phyloP scores from a whole-genome alignment of 2,329 filamentous ascomycete species.

The Didymella exigua region DNA sequence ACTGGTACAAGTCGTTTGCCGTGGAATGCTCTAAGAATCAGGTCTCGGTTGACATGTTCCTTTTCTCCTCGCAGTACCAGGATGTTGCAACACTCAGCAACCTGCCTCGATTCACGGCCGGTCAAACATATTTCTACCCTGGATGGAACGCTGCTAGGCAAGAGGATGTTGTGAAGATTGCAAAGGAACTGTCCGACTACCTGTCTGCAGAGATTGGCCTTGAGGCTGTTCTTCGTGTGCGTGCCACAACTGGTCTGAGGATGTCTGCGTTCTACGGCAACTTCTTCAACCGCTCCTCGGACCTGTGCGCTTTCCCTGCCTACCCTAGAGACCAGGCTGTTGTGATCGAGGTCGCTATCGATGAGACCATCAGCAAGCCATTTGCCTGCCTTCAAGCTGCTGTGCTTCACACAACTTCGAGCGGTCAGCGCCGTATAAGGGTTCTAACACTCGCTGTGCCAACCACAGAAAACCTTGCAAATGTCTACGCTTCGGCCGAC shows the following conservation, averaged over 20 bases:
- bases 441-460: constrained; percentile 93
- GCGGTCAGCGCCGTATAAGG: constrained; percentile 92
- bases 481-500: constrained; percentile 93
- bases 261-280: constrained; percentile 99
- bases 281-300: constrained; percentile 98
- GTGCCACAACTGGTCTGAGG: constrained; percentile 89
- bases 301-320: constrained; percentile 95
- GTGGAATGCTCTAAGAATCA: constrained; percentile 99
- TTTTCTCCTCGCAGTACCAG: constrained; percentile 64
- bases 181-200: constrained; percentile 94
- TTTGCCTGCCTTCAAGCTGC: constrained; percentile 84
- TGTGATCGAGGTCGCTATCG: constrained; percentile 97
- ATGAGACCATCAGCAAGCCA: constrained; percentile 89
- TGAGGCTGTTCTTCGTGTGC: constrained; percentile 92
- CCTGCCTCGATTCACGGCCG: constrained; percentile 92
- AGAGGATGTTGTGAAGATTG: constrained; percentile 98
- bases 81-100: constrained; percentile 97
- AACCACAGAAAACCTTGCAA: constrained; percentile 86
- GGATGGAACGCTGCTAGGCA: constrained; percentile 93
- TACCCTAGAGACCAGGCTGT: constrained; percentile 98
- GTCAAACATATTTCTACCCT: constrained; percentile 98
- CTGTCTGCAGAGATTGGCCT: constrained; percentile 95
- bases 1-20: constrained; percentile 98
- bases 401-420: constrained; percentile 96
- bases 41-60: constrained; percentile 72